A percentile compares a stretch with the other conserved stretches of the same genome.
Evolutionary conservation across 495 filamentous ascomycete species (phyloP).

Genomic region (Penicillium herquei): DNA sequence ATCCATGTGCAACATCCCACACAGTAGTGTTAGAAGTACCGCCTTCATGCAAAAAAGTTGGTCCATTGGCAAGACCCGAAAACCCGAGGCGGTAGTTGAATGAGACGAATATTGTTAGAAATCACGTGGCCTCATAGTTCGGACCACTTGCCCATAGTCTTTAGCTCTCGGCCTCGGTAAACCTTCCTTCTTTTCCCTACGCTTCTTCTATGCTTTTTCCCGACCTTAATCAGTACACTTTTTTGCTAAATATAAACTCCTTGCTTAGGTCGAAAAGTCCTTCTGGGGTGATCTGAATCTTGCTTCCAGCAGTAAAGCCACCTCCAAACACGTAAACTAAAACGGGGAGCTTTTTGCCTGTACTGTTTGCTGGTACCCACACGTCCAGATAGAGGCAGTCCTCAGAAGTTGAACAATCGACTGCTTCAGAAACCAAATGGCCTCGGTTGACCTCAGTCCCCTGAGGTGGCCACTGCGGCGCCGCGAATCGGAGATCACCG

Average conservation of each 20-base stretch:
- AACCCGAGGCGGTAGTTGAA: constrained; percentile 53
- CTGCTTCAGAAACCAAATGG: neutral
- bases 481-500: constrained; percentile 42
- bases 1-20: constrained; percentile 47
- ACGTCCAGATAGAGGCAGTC: constrained; percentile 45
- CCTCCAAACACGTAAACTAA: constrained; percentile 44
- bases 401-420: constrained; percentile 40
- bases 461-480: constrained; percentile 47
- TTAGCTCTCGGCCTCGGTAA: no score
- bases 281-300: constrained; percentile 24
- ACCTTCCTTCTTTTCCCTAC: no score
- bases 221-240: no score
- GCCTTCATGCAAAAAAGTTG: constrained; percentile 25
- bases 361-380: constrained; percentile 30
- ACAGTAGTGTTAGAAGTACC: constrained; percentile 49
- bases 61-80: constrained; percentile 54
- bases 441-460: constrained; percentile 41
- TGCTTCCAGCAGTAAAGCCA: constrained; percentile 37
- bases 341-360: constrained; percentile 33
- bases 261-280: constrained; percentile 32
- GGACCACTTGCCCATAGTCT: no score
- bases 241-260: constrained; percentile 42
- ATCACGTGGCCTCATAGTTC: no score
- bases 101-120: no score
- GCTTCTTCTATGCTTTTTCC: no score